Evolutionary conservation across 371 early-diverging fungal species (phyloP).

Genomic region (Chytridium lagenaria): DNA sequence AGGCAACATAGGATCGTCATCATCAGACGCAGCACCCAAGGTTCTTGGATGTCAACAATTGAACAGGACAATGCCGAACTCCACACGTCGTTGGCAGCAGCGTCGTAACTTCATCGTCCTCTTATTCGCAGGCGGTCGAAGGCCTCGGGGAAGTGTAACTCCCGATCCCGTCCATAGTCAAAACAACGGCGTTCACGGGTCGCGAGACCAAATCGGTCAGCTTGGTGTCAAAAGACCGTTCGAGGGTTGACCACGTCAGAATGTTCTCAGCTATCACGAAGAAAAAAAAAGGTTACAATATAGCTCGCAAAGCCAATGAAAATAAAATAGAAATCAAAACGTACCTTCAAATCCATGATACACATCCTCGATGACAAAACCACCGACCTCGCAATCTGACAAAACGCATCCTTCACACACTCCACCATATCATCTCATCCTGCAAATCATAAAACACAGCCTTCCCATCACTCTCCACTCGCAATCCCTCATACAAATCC

Average conservation of each 20-base stretch:
- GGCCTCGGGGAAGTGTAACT: constrained; percentile 92
- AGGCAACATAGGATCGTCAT: constrained; percentile 22
- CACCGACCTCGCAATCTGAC: constrained; percentile 83
- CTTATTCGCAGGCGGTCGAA: constrained; percentile 57
- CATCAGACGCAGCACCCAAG: constrained; percentile 50
- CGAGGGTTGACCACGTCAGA: constrained; percentile 58
- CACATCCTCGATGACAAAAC: constrained; percentile 75
- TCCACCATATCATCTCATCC: constrained; percentile 37
- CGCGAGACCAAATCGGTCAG: constrained; percentile 94
- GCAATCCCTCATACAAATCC: constrained; percentile 77
- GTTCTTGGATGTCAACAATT: constrained; percentile 79
- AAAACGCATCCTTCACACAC: constrained; percentile 71
- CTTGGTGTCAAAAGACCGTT: constrained; percentile 67
- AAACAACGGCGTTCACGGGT: constrained; percentile 72
- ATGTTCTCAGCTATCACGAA: constrained; percentile 74
- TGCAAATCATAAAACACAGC: constrained; percentile 58
- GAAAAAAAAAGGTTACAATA: too few species aligned
- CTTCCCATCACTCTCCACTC: constrained; percentile 37
- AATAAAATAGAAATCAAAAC: constrained; percentile 69
- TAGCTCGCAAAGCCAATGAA: too few species aligned
- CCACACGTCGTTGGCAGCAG: constrained; percentile 83
- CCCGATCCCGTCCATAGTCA: constrained; percentile 88
- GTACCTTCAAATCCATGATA: constrained; percentile 91
- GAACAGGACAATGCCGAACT: constrained; percentile 77
- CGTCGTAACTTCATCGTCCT: constrained; percentile 60